Conservation (phyloP, 108 stramenopile genomes). For the Stephanodiscus triporus region DNA sequence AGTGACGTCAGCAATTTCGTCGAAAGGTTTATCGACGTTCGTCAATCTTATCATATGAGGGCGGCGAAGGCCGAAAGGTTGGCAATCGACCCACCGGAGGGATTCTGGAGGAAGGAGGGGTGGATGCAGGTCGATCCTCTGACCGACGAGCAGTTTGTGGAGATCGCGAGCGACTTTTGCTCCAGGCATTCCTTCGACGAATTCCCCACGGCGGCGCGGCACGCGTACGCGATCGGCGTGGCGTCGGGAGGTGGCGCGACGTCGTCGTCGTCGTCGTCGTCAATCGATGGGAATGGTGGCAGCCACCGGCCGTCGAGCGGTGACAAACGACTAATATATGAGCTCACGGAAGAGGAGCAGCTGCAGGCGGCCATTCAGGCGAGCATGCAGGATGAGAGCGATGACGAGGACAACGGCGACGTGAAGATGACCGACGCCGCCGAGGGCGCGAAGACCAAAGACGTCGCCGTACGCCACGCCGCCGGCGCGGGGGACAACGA, state of each 20-base stretch:
- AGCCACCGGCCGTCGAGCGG: neutral
- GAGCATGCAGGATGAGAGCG: constrained; percentile 58
- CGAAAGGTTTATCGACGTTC: constrained; percentile 60
- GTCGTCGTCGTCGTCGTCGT: neutral
- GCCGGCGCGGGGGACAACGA: constrained; percentile 5
- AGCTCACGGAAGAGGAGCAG: constrained; percentile 85
- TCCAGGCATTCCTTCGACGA: constrained; percentile 85
- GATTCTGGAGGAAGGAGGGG: constrained; percentile 83
- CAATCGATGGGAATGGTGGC: neutral
- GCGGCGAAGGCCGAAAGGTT: constrained; percentile 65
- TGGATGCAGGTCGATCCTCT: constrained; percentile 88
- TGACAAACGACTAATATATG: constrained; percentile 50
- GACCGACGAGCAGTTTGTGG: constrained; percentile 79
- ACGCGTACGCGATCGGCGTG: constrained; percentile 12
- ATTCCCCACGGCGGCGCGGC: constrained; percentile 64
- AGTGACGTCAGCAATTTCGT: constrained; percentile 55
- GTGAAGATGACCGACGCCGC: constrained; percentile 16
- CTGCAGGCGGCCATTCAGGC: constrained; percentile 86
- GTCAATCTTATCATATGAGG: constrained; percentile 65
- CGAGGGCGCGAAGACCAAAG: constrained; percentile 26
- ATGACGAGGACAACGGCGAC: constrained; percentile 40
- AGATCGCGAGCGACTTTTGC: constrained; percentile 89
- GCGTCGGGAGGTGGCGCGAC: constrained; percentile 11
- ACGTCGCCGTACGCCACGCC: neutral
- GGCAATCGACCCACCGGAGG: neutral